Evolutionary conservation across 108 stramenopile species (phyloP).

Genomic region (Seminavis robusta): DNA sequence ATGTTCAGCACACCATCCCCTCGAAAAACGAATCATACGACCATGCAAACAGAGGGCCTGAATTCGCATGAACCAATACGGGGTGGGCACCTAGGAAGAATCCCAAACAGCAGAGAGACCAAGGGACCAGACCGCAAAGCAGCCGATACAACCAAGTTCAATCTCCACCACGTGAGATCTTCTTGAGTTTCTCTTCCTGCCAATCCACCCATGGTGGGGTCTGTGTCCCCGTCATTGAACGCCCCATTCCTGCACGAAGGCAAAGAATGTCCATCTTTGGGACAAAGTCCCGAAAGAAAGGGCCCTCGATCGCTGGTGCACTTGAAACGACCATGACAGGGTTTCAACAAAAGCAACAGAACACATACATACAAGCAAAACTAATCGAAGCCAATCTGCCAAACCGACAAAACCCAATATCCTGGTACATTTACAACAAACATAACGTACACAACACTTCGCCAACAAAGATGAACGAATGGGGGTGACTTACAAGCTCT

Average conservation of each 20-base stretch:
- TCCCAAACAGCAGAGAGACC: background rate
- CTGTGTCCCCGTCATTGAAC: conserved; percentile 60
- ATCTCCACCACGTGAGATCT: background rate
- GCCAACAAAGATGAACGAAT: no score
- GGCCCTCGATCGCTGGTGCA: conserved; percentile 69
- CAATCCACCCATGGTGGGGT: conserved; percentile 17
- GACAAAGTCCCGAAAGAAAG: background rate
- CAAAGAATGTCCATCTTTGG: conserved; percentile 12
- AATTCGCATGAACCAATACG: background rate
- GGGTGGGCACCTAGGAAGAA: background rate
- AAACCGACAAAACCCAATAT: no score
- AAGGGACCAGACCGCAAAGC: background rate
- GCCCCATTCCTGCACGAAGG: conserved; percentile 26
- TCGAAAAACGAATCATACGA: conserved; percentile 25
- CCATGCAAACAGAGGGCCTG: conserved; percentile 72
- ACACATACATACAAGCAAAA: conserved; percentile 8
- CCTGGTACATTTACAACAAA: conserved; percentile 4
- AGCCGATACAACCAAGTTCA: background rate
- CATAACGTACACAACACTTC: no score
- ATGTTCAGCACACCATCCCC: background rate
- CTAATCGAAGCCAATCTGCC: conserved; percentile 10
- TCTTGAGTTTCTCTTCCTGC: conserved; percentile 5
- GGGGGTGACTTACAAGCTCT: conserved; percentile 62
- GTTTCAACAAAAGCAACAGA: background rate
- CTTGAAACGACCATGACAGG: conserved; percentile 72